These are phyloP conservation scores for Cordyceps cicadae DNA, from an alignment of 2,329 filamentous ascomycete species.

Conservation along the genomic window DNA sequence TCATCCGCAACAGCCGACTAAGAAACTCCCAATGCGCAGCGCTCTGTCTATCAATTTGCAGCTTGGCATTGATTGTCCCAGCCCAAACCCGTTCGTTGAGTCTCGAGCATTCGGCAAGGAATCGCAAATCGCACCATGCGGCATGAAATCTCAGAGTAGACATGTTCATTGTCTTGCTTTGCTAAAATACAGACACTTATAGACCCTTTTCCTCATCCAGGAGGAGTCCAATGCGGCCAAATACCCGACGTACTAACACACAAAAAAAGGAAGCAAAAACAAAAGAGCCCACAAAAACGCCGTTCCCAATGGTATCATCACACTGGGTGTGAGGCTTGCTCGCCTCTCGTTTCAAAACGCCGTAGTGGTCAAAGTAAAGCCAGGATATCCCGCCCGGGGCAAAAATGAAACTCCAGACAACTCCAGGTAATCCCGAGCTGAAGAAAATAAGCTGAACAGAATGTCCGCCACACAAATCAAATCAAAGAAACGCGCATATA, in stretches of 20 bases:
- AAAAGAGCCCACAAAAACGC: slow-evolving; percentile 3
- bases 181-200: not conserved
- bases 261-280: not conserved
- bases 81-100: no score
- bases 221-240: not conserved
- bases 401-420: not conserved
- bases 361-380: not conserved
- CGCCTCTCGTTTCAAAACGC: not conserved
- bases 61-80: no score
- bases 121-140: no score
- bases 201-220: not conserved
- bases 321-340: not conserved
- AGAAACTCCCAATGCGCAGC: no score
- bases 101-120: no score
- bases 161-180: not conserved
- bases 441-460: not conserved
- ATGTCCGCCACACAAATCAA: not conserved
- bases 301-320: slow-evolving; percentile 9
- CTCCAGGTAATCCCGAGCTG: not conserved
- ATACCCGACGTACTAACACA: not conserved
- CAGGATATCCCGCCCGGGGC: not conserved
- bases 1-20: no score
- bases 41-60: no score
- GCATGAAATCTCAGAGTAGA: not conserved
- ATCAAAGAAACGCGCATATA: slow-evolving; percentile 3